phyloP scores from a whole-genome alignment of 352 stramenopile species.

The Globisporangium ultimum region DNA sequence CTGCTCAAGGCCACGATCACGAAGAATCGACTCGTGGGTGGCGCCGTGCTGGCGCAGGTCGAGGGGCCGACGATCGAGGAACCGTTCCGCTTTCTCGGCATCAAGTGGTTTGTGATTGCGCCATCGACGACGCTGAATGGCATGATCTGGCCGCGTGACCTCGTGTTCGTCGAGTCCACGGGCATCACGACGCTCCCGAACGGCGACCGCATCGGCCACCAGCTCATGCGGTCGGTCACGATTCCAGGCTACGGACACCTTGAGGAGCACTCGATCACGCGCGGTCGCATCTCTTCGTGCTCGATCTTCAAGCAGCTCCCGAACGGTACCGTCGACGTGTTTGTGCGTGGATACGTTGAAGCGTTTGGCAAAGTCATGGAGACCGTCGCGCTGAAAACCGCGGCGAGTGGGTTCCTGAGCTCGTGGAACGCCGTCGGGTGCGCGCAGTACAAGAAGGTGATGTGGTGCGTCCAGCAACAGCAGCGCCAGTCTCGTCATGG shows the following conservation, averaged over 20 bases:
- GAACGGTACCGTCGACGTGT: constrained; percentile 14
- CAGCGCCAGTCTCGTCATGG: too few species aligned
- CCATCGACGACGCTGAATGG: constrained; percentile 19
- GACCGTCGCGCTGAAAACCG: constrained; percentile 32
- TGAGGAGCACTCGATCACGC: constrained; percentile 1
- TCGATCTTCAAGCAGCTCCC: constrained; percentile 11
- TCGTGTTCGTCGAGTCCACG: constrained; percentile 32
- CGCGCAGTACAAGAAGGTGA: constrained; percentile 42
- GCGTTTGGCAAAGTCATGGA: constrained; percentile 18
- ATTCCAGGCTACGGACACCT: constrained; percentile 13
- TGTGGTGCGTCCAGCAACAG: constrained; percentile 24
- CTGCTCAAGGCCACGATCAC: constrained; percentile 4
- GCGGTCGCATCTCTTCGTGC: constrained; percentile 5
- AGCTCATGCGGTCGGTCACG: constrained; percentile 29
- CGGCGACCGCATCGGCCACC: constrained; percentile 28
- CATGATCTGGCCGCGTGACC: constrained; percentile 24
- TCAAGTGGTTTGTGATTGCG: constrained; percentile 33
- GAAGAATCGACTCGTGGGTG: constrained; percentile 11
- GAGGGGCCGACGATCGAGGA: constrained; percentile 22
- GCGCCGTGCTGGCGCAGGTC: constrained; percentile 27
- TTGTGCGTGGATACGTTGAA: constrained; percentile 9
- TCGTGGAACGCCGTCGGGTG: constrained; percentile 47
- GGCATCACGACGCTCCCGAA: too few species aligned
- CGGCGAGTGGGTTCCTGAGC: constrained; percentile 38
- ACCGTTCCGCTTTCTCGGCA: constrained; percentile 28